phyloP scores from a whole-genome alignment of 1,284 basidiomycete species.

The Cutaneotrichosporon dermatis region DNA sequence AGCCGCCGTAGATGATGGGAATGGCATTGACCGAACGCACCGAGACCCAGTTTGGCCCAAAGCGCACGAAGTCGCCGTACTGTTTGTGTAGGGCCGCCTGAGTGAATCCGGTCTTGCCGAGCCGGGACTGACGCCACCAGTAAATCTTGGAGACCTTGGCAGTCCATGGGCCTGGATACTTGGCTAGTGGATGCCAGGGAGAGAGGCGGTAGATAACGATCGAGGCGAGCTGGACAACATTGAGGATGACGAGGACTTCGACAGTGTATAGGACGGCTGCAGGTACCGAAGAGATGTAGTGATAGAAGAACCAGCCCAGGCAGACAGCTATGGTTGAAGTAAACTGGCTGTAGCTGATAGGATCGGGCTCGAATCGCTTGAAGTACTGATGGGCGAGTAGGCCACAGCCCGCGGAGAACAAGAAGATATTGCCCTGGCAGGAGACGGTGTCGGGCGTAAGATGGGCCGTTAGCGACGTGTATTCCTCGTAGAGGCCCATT shows the following conservation, averaged over 20 bases:
- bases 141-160: conserved; percentile 12
- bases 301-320: not conserved
- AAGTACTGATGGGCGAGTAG: conserved; percentile 5
- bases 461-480: not conserved
- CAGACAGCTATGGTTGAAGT: not conserved
- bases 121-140: conserved; percentile 8
- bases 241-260: not conserved
- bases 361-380: conserved; percentile 8
- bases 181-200: conserved; percentile 12
- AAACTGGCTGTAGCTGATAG: conserved; percentile 1
- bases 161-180: conserved; percentile 3
- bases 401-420: not conserved
- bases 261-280: not conserved
- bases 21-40: conserved; percentile 74
- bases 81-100: conserved; percentile 7
- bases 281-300: not conserved
- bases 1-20: conserved; percentile 61
- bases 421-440: not conserved
- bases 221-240: not conserved
- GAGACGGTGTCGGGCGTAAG: not conserved
- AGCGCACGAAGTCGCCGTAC: conserved; percentile 59
- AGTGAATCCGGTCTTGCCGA: conserved; percentile 10
- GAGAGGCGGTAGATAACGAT: conserved; percentile 10
- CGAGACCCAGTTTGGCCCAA: conserved; percentile 81
- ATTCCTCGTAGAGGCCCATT: not conserved